Base-by-base conservation (phyloP, 352 stramenopile genomes). In the Phytophthora cryptogea region DNA sequence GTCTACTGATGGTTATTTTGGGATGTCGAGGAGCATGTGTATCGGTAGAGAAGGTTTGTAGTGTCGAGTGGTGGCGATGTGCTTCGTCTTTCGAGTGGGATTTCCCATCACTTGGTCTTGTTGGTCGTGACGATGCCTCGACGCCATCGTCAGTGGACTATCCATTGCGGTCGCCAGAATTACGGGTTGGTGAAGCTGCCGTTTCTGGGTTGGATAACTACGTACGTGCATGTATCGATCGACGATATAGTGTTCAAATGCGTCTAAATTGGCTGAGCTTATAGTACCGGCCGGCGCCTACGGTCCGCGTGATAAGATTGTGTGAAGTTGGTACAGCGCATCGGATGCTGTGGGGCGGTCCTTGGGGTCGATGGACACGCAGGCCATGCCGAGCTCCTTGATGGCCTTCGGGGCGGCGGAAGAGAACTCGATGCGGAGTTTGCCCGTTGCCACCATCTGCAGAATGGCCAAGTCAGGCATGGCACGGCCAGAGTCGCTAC, bases 401-500 rank as follows among this genome's bases (percentile, higher is more conserved):
- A 78, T 69, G 7, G 66, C 59, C 10, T 57, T 32, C 1, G 59
- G 66, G 9, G 20, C 28, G 20, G 41, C 58, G 0, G 36, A 50
- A 6, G 74, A 82, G n/a, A 85, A 82, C 37, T 74, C 51, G 11
- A 82, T 66, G 0, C 48, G 59, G 11, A 88, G 44, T 54, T 54
- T 54, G 0, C 78, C 78, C 0, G 66, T 57, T 0, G 75, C 72
- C n/a, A 83, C 75, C 20, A 81, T 52, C 53, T 88, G 75, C 31
- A 88, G 40, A 11, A 85, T 73, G 0, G 68, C 73, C 6, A 71
- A 55, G 27, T 80, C 70, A 0, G 74, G 60, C 47, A 78, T 58
- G 31, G 33, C 35, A 54, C 41, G 61, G 30, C 51, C 35, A 11
- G 54, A 59, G 39, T 64, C 44, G 17, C 50, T 60, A 13, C 54